Base-by-base conservation (phyloP, 192 early-diverging fungal species). In the Chytriomyces hyalinus region DNA sequence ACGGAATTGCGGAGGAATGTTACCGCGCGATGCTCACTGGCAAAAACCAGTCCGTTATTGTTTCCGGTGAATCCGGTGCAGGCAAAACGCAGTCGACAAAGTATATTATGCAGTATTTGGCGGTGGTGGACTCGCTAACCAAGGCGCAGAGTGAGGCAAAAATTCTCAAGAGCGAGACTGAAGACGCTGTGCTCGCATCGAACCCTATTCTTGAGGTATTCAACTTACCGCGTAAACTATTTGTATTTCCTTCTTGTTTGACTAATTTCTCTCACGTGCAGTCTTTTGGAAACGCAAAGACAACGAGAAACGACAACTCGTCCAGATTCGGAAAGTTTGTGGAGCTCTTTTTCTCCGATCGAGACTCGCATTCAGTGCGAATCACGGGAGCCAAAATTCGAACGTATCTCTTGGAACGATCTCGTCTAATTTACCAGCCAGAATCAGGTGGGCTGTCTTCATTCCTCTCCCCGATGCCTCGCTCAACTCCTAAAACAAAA, bases 301-400 rank as follows among this genome's bases (percentile, higher is more conserved):
- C 95, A 11, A 95, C 95, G 2, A 84, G 95, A 78, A 96, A 96
- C 85, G 95, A 96, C 83, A 96, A 96, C 85, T 91, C 89, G 61
- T 96, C 94, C 65, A 90, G 95, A n/a, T 96, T 96, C 72, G 95
- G 95, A 63, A 96, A 96, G 88, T 96, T 94, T 80, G 88, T 94
- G 64, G 93, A 94, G 78, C 61, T 80, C 17, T 74, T 81, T 43
- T 80, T 80, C 69, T 60, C 50, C 28, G 49, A 57, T 50, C 67
- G 45, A 3, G 26, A 49, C 77, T 86, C 6, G 80, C 84, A 69
- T 87, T 92, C 63, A 24, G 69, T 62, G 8, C n/a, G 46, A 17
- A 96, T 96, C 82, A 89, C 92, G 61, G 94, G 93, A 26, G 95
- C 95, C 6, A 88, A 84, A 47, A 93, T 95, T 77, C 84, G 94